Evolutionary conservation across 2,329 filamentous ascomycete genomes (phyloP).

Genomic region (Dichotomopilus funicola): DNA sequence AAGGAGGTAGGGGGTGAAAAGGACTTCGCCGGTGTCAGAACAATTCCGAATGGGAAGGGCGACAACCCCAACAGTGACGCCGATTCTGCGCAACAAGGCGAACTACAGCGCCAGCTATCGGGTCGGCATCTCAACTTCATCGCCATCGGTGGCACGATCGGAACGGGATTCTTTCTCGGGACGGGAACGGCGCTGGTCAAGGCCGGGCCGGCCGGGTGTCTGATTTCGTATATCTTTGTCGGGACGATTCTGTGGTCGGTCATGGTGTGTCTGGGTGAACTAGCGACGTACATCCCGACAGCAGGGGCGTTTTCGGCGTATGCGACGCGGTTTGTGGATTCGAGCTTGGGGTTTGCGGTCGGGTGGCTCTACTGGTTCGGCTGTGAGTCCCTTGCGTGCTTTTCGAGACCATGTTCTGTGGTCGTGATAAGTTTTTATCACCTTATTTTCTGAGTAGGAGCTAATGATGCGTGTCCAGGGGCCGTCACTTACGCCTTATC

Average conservation of each 20-base stretch:
- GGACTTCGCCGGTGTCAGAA: background rate
- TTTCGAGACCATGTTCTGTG: too few species aligned
- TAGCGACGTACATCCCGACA: conserved; percentile 72
- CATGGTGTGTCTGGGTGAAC: conserved; percentile 64
- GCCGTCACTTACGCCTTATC: conserved; percentile 67
- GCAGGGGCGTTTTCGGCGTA: conserved; percentile 72
- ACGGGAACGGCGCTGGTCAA: conserved; percentile 56
- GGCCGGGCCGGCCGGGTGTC: conserved; percentile 58
- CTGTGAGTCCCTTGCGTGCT: conserved; percentile 34
- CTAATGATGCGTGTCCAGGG: conserved; percentile 28
- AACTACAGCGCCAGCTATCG: conserved; percentile 21
- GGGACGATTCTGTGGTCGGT: conserved; percentile 68
- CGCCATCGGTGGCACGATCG: conserved; percentile 57
- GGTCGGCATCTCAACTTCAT: conserved; percentile 44
- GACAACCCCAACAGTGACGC: conserved; percentile 3
- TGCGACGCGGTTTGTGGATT: conserved; percentile 64
- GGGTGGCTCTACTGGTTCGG: conserved; percentile 82
- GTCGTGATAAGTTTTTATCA: too few species aligned
- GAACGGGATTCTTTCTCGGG: conserved; percentile 67
- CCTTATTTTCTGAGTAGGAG: too few species aligned
- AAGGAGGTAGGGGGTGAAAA: too few species aligned
- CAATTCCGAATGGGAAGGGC: conserved; percentile 1
- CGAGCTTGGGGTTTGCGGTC: conserved; percentile 50
- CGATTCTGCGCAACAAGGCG: conserved; percentile 15
- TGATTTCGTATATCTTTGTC: conserved; percentile 64